phyloP scores from a whole-genome alignment of 2,329 filamentous ascomycete species.

The Sarocladium strictum region DNA sequence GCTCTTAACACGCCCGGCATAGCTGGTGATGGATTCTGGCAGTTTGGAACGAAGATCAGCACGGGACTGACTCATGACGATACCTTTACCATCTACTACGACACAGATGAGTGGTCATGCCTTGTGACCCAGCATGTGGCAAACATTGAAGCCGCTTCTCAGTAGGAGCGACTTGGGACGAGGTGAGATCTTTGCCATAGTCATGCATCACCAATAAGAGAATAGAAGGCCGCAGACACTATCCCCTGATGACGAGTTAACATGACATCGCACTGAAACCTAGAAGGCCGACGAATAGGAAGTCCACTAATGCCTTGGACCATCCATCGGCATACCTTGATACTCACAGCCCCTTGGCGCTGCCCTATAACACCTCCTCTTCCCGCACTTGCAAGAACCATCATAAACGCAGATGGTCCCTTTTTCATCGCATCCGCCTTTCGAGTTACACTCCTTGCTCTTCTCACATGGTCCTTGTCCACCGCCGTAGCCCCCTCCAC shows the following conservation, averaged over 20 bases:
- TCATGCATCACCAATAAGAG: no score
- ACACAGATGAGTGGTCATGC: conserved; percentile 34
- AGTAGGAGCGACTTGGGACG: background rate
- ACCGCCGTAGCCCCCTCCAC: conserved; percentile 8
- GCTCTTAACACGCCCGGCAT: conserved; percentile 24
- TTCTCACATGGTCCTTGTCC: conserved; percentile 13
- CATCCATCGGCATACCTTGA: conserved; percentile 11
- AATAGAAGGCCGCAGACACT: no score
- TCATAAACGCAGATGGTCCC: conserved; percentile 15
- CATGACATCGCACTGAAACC: no score
- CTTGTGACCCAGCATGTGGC: conserved; percentile 37
- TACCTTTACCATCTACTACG: conserved; percentile 37
- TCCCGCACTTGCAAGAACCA: conserved; percentile 15
- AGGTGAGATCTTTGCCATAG: no score
- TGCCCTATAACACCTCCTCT: conserved; percentile 14
- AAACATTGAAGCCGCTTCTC: conserved; percentile 3
- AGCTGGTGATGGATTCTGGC: conserved; percentile 32
- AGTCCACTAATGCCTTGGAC: background rate
- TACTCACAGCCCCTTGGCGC: conserved; percentile 12
- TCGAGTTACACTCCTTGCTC: conserved; percentile 14
- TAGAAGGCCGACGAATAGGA: no score
- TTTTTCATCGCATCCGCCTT: conserved; percentile 10
- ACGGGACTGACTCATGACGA: conserved; percentile 35
- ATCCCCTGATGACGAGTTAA: no score
- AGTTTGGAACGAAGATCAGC: conserved; percentile 33